Evolutionary conservation across 83 land plant species (phyloP).

Genomic region (Thuja plicata): DNA sequence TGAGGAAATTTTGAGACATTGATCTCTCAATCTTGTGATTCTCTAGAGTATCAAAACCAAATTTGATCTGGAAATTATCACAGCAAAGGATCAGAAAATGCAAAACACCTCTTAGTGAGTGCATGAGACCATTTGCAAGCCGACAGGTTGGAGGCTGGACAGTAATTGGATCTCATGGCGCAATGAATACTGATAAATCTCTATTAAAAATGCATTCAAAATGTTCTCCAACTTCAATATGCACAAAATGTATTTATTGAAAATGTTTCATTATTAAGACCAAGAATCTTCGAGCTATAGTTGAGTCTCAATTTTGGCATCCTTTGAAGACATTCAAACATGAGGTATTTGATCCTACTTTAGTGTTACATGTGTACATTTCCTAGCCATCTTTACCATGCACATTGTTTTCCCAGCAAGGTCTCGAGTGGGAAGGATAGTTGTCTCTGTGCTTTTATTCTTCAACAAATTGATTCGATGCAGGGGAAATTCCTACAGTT

Average conservation of each 20-base stretch:
- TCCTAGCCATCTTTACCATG: constrained; percentile 97
- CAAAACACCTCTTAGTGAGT: not conserved
- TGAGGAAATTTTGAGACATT: not conserved
- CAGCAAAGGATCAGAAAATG: not conserved
- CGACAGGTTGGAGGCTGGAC: constrained; percentile 16
- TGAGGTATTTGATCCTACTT: constrained; percentile 16
- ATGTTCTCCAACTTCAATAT: too few species aligned
- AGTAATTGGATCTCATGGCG: too few species aligned
- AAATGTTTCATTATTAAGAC: too few species aligned
- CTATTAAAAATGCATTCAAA: too few species aligned
- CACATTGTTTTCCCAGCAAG: constrained; percentile 98
- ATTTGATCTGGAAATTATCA: not conserved
- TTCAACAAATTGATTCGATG: constrained; percentile 94
- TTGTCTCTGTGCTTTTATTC: too few species aligned
- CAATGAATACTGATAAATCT: too few species aligned
- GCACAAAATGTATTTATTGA: too few species aligned
- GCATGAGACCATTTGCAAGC: not conserved
- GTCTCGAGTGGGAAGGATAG: constrained; percentile 98
- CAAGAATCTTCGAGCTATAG: too few species aligned
- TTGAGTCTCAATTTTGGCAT: too few species aligned
- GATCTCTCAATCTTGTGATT: not conserved
- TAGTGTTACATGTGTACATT: constrained; percentile 98
- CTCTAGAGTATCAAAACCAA: not conserved
- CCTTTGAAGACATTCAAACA: constrained; percentile 11
- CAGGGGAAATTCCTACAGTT: constrained; percentile 91